phyloP scores from a whole-genome alignment of 345 rosid genomes.

The Gossypium stocksii region DNA sequence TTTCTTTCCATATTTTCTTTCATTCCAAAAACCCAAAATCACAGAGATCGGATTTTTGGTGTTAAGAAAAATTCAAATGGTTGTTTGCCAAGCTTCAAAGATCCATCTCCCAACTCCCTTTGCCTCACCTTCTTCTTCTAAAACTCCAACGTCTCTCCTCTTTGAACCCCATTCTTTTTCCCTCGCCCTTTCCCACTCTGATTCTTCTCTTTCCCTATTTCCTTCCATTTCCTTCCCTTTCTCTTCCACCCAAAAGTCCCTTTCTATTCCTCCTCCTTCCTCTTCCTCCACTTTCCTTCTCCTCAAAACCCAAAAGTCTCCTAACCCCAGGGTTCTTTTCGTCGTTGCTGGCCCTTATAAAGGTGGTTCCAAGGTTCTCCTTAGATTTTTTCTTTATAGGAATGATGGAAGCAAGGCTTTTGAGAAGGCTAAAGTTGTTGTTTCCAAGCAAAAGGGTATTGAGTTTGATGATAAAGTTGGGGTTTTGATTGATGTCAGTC shows the following conservation, averaged over 20 bases:
- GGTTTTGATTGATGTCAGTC: constrained; percentile 48
- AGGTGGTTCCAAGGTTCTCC: constrained; percentile 55
- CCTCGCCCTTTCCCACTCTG: constrained; percentile 60
- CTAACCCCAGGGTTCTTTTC: constrained; percentile 37
- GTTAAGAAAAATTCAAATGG: constrained; percentile 23
- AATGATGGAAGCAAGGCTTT: constrained; percentile 31
- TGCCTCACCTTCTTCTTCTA: constrained; percentile 35
- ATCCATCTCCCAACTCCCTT: constrained; percentile 33
- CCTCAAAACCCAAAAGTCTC: constrained; percentile 26
- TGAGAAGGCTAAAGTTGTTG: constrained; percentile 42
- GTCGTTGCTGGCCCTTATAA: constrained; percentile 49
- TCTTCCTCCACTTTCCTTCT: constrained; percentile 44
- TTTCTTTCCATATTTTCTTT: background rate
- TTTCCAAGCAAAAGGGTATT: constrained; percentile 60
- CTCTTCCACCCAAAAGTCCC: constrained; percentile 30
- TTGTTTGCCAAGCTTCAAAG: constrained; percentile 48
- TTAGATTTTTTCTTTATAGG: constrained; percentile 41
- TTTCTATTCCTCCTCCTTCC: constrained; percentile 33
- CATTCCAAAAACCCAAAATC: background rate
- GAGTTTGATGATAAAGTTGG: constrained; percentile 49
- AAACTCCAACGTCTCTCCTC: constrained; percentile 36
- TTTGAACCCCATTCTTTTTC: constrained; percentile 65
- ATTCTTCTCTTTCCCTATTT: constrained; percentile 61
- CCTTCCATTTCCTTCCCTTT: constrained; percentile 39
- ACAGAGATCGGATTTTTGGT: background rate